Evolutionary conservation across 495 filamentous ascomycete genomes (phyloP), one percentile per base, ranked within the genome.

Genomic region (Aspergillus cavernicola): DNA sequence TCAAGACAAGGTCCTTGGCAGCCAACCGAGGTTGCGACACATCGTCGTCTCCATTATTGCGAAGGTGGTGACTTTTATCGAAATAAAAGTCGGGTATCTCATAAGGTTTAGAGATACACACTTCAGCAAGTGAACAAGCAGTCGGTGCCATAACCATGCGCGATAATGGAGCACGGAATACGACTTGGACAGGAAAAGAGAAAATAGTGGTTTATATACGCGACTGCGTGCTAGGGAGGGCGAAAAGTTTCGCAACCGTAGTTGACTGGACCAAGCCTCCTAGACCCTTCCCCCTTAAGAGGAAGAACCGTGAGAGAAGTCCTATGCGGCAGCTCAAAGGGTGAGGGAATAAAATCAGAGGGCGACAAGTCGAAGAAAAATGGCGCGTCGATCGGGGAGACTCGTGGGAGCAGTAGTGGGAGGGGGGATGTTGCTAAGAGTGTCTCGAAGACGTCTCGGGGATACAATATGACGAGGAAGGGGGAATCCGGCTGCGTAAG

Each of bases 291-390:
- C 89, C 86, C 89, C 59, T 70, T 73, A 75, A 93, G 91, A 92
- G 90, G 91, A 95, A 97, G 91, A 92, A 90, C 84, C 86, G 82
- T 80, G 84, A 81, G 85, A 86, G 82, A 80, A 85, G 83, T 90
- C 87, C 88, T 97, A 97, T 97, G 90, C 91, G 91, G 91, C 91
- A 95, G 91, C 88, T 92, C 88, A 82, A 80, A 69, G 68, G 68
- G 71, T 75, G 78, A 75, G 72, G 77, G 74, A 64, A 59, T 65
- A 74, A 75, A 60, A 63, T 68, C 69, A 76, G 76, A 70, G 66
- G 74, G 76, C 77, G 81, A 77, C 76, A 74, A 66, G 56, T 59
- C 61, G 66, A 62, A 63, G 54, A 72, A 66, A 68, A 76, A 76
- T 71, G 70, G 74, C 74, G 75, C 70, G 75, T 76, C 71, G 55